Conservation (phyloP, 108 stramenopile species). For the Seminavis robusta region DNA sequence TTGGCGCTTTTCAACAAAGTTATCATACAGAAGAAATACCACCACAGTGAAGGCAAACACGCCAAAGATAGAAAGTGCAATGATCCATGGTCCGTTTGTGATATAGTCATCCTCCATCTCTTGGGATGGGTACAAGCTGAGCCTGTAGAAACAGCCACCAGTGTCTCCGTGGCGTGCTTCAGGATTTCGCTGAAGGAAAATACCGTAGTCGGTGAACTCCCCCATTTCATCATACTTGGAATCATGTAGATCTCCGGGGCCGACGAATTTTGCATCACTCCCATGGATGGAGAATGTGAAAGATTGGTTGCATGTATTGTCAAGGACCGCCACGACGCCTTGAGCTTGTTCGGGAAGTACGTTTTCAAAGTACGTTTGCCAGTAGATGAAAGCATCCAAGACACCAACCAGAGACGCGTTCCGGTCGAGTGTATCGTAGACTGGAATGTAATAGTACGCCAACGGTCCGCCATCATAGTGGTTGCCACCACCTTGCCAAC, state of each 20-base stretch:
- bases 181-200: too few species aligned
- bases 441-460: too few species aligned
- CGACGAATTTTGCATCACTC: conserved; percentile 21
- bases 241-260: conserved; percentile 43
- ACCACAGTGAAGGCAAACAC: neutral
- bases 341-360: conserved; percentile 2
- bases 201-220: too few species aligned
- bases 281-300: conserved; percentile 41
- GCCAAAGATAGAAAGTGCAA: neutral
- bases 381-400: neutral
- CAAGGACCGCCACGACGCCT: conserved; percentile 5
- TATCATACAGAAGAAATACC: neutral
- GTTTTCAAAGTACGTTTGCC: conserved; percentile 9
- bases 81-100: neutral
- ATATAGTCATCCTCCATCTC: neutral
- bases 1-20: neutral
- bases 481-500: too few species aligned
- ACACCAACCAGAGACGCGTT: neutral
- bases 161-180: neutral
- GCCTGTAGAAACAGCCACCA: neutral
- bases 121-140: neutral
- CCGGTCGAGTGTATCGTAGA: neutral
- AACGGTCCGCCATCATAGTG: too few species aligned
- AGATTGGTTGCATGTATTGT: conserved; percentile 2
- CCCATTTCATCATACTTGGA: conserved; percentile 25